Percentiles rank a stretch among this genome's conserved stretches.
phyloP scores from a whole-genome alignment of 108 stramenopile species.

The Conticribra weissflogii region DNA sequence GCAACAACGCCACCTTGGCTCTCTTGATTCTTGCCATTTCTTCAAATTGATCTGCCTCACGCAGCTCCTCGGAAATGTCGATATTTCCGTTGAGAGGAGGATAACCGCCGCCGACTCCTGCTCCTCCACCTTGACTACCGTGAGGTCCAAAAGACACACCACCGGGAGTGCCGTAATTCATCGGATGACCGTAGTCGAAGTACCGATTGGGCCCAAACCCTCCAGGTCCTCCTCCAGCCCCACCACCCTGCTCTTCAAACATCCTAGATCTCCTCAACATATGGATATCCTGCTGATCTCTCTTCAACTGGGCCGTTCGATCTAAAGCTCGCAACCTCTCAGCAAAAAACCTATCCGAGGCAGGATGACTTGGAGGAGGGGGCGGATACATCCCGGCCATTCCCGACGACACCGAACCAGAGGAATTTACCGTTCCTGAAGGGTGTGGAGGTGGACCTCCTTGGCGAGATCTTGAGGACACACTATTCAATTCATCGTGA shows the following conservation, averaged over 20 bases:
- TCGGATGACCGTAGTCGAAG: neutral
- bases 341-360: conserved; percentile 30
- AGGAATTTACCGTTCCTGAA: no score
- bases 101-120: neutral
- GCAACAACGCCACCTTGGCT: conserved; percentile 29
- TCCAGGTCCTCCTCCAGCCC: neutral
- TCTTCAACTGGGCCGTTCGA: conserved; percentile 4
- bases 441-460: no score
- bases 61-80: conserved; percentile 12
- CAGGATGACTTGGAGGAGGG: neutral
- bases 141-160: no score
- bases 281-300: conserved; percentile 22
- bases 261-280: neutral
- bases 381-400: conserved; percentile 11
- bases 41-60: conserved; percentile 38
- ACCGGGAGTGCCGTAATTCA: no score
- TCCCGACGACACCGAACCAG: conserved; percentile 19
- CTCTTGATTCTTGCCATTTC: conserved; percentile 35
- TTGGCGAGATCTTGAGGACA: conserved; percentile 6
- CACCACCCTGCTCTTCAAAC: neutral
- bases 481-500: conserved; percentile 27
- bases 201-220: neutral
- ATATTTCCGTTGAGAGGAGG: neutral
- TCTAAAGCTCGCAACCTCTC: conserved; percentile 30
- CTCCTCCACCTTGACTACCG: no score